A percentile compares a stretch with the other conserved stretches of the same genome.
Conservation (phyloP, 1,284 basidiomycete species). For the Malassezia slooffiae region DNA sequence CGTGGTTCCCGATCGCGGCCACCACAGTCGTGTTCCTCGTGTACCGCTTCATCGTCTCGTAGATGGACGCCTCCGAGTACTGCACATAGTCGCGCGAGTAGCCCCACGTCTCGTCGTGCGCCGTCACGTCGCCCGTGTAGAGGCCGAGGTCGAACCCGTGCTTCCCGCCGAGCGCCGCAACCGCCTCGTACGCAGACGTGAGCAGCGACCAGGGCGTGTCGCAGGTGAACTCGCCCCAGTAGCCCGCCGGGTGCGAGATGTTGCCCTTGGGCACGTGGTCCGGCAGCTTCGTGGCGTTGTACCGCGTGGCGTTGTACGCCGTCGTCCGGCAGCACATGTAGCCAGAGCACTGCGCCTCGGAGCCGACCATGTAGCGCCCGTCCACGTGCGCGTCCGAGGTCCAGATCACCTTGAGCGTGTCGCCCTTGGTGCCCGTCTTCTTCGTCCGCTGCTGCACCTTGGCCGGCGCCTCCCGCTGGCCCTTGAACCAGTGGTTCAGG, state of each 20-base stretch:
- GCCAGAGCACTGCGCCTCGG: conserved; percentile 63
- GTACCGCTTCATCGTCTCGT: conserved; percentile 24
- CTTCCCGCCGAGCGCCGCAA: conserved; percentile 55
- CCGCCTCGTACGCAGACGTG: conserved; percentile 57
- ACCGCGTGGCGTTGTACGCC: conserved; percentile 47
- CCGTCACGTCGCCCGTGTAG: conserved; percentile 65
- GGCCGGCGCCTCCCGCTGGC: conserved; percentile 7
- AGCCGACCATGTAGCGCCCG: conserved; percentile 62
- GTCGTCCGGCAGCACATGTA: conserved; percentile 60
- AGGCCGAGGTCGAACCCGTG: conserved; percentile 58
- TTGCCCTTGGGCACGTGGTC: conserved; percentile 19
- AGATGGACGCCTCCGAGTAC: conserved; percentile 36
- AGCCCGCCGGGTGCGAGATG: conserved; percentile 25
- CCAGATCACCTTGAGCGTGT: conserved; percentile 62
- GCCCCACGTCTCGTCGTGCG: conserved; percentile 44
- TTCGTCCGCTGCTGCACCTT: neutral
- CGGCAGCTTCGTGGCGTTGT: too few species aligned
- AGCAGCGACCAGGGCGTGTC: conserved; percentile 62
- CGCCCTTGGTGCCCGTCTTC: neutral
- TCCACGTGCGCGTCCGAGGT: conserved; percentile 68
- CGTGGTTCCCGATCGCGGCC: conserved; percentile 41
- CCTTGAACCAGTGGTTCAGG: conserved; percentile 34
- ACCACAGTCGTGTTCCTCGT: conserved; percentile 36
- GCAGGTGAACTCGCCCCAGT: conserved; percentile 49
- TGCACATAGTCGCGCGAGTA: conserved; percentile 32